A percentile compares a stretch with the other conserved stretches of the same genome.
Evolutionary conservation across 1,139 yeast genomes (phyloP).

Genomic region (Kodamaea plutei): DNA sequence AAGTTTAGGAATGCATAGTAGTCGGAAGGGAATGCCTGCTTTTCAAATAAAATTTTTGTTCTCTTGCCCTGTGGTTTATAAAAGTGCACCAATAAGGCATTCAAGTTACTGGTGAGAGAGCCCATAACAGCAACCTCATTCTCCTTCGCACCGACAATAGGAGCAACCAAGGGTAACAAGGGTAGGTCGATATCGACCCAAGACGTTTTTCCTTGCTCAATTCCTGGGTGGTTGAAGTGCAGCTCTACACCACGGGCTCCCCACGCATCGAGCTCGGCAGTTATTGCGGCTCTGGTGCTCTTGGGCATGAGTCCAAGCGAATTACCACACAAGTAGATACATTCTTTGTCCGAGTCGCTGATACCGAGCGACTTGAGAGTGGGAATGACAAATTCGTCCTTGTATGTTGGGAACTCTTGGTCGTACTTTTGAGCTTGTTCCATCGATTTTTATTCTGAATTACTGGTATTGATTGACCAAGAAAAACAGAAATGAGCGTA

Average conservation of each 20-base stretch:
- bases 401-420: conserved; percentile 30
- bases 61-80: conserved; percentile 61
- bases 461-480: not conserved
- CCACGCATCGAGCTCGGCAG: conserved; percentile 79
- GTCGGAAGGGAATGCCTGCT: conserved; percentile 89
- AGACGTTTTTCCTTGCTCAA: conserved; percentile 37
- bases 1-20: conserved; percentile 80
- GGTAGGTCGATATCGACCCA: conserved; percentile 90
- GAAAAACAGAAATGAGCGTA: too few relatives aligned
- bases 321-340: conserved; percentile 79
- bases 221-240: conserved; percentile 68
- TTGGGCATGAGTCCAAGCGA: conserved; percentile 88
- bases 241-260: conserved; percentile 73
- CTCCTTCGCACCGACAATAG: conserved; percentile 68
- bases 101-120: conserved; percentile 76
- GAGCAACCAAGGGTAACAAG: conserved; percentile 61
- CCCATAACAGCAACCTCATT: conserved; percentile 87
- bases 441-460: not conserved
- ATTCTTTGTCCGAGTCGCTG: conserved; percentile 14
- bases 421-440: conserved; percentile 28
- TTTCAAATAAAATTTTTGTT: conserved; percentile 76
- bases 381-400: conserved; percentile 53
- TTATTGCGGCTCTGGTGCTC: conserved; percentile 52
- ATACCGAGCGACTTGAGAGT: conserved; percentile 54
- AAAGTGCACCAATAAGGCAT: conserved; percentile 67